These are phyloP conservation scores for Neonectria hederae DNA, from an alignment of 2,329 filamentous ascomycete species.

Conservation along the genomic window DNA sequence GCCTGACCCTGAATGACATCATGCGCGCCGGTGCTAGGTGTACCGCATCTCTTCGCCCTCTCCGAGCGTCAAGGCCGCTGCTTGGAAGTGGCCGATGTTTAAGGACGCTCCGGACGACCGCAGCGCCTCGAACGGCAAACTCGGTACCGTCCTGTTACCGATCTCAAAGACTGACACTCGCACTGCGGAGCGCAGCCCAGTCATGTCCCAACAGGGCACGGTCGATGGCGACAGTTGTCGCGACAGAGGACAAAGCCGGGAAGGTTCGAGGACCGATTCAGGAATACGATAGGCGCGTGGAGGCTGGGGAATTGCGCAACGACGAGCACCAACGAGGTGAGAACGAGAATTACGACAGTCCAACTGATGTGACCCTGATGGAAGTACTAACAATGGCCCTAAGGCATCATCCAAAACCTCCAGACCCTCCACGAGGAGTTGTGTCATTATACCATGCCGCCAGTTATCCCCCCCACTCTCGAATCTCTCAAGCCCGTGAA, in stretches of 20 bases:
- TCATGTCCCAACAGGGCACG: slow-evolving; percentile 28
- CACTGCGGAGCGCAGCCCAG: slow-evolving; percentile 17
- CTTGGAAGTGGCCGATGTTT: slow-evolving; percentile 29
- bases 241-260: slow-evolving; percentile 23
- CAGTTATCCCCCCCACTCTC: slow-evolving; percentile 79
- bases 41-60: slow-evolving; percentile 28
- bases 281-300: slow-evolving; percentile 88
- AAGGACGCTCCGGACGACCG: slow-evolving; percentile 37
- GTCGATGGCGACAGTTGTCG: slow-evolving; percentile 44
- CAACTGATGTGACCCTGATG: background rate
- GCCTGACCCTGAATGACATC: slow-evolving; percentile 16
- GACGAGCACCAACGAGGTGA: slow-evolving; percentile 90
- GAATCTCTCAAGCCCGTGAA: slow-evolving; percentile 69
- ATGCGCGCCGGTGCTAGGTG: slow-evolving; percentile 36
- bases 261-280: slow-evolving; percentile 75
- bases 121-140: slow-evolving; percentile 23
- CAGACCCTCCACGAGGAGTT: slow-evolving; percentile 91
- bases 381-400: slow-evolving; percentile 23
- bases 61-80: slow-evolving; percentile 25
- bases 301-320: slow-evolving; percentile 77
- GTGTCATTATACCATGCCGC: slow-evolving; percentile 74
- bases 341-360: slow-evolving; percentile 41
- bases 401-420: slow-evolving; percentile 87
- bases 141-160: slow-evolving; percentile 15
- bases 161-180: slow-evolving; percentile 7